Evolutionary conservation across 768 basidiomycete genomes (phyloP), one percentile per base, ranked within the genome.

Genomic region (Mycena vulgaris): DNA sequence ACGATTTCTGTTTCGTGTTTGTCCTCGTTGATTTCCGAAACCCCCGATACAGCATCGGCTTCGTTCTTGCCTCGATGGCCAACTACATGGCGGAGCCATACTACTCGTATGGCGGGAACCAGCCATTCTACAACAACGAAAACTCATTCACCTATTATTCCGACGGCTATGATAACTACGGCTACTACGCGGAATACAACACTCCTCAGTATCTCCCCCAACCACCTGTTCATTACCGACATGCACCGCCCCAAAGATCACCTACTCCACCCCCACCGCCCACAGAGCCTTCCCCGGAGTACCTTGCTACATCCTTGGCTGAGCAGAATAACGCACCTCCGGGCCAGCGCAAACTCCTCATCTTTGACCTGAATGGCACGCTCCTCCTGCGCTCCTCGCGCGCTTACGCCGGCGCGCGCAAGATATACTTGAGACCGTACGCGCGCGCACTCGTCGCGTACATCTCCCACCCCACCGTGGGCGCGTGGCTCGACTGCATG

Each of bases 401-500:
- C 14, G 31, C 27, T 3, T 59, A 37, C n/a, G 42, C 21, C n/a
- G 4, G 55, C 17, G 17, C 21, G 49, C 72, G 72, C 33, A 69
- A 68, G 33, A 73, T 73, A 11, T 73, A 73, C 30, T 52, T 69
- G 28, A 28, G 72, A 52, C 89, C 89, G 17, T 90, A 87, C 74
- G 82, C 89, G 74, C 76, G 78, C 10, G 76, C 86, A 14, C 86
- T 90, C 63, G 77, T 83, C 19, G 76, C 80, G 1, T 90, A 85
- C 66, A 75, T 90, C 21, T 87, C 89, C 63, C 82, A 84, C 35
- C 75, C 80, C 0, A 70, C 79, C 35, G 89, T 86, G 37, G 79
- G 76, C 28, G 73, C 77, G 27, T 89, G 88, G 86, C 78, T 90
- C 48, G 88, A 89, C 57, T 84, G 86, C 19, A 91, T 91, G 87